Conservation (phyloP, 345 rosid species). For the Aquilaria yunnanensis region DNA sequence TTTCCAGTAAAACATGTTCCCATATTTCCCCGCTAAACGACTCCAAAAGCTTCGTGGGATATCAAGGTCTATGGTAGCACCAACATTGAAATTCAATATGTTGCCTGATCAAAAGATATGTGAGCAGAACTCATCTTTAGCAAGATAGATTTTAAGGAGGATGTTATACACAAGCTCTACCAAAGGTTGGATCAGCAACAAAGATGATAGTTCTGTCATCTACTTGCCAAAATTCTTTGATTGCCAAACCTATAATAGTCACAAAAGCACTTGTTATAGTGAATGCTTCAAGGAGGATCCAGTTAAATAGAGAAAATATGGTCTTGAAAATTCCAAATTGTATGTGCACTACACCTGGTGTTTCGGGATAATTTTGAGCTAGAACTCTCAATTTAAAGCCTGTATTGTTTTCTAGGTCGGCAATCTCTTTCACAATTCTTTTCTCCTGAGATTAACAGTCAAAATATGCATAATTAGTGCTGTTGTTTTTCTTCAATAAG, state of each 20-base stretch:
- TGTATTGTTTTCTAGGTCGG: slow-evolving; percentile 69
- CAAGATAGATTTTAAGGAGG: slow-evolving; percentile 3
- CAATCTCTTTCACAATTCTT: slow-evolving; percentile 66
- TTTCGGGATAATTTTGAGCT: slow-evolving; percentile 91
- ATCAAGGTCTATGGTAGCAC: slow-evolving; percentile 70
- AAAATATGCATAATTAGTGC: slow-evolving; percentile 5
- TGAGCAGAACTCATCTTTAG: slow-evolving; percentile 9
- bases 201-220: slow-evolving; percentile 87
- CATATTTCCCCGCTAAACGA: slow-evolving; percentile 60
- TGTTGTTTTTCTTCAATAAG: neutral
- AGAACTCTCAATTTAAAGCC: slow-evolving; percentile 81
- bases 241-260: slow-evolving; percentile 56
- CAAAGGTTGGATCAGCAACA: slow-evolving; percentile 88
- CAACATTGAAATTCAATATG: slow-evolving; percentile 79
- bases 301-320: neutral
- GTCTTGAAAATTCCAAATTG: neutral
- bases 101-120: slow-evolving; percentile 42
- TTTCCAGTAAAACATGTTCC: slow-evolving; percentile 78
- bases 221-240: slow-evolving; percentile 81
- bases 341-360: slow-evolving; percentile 53
- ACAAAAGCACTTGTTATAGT: neutral
- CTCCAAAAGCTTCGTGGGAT: slow-evolving; percentile 91
- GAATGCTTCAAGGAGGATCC: neutral
- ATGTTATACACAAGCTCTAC: slow-evolving; percentile 25
- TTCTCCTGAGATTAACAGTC: slow-evolving; percentile 45